Base-by-base conservation (phyloP, 257 asterid genomes). In the Fraxinus anomala region DNA sequence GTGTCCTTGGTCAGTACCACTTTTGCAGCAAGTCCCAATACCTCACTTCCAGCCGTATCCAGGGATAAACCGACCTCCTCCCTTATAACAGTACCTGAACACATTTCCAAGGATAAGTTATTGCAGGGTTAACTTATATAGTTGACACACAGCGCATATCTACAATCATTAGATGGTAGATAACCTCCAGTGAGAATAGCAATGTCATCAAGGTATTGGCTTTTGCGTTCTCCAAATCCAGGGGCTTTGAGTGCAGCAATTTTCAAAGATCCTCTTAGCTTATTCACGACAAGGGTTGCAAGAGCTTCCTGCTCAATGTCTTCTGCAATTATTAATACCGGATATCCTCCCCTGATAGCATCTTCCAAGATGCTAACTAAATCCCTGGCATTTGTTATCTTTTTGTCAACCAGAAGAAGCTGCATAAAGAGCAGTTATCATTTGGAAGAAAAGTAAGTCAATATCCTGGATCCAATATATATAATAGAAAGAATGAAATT, bases 231-330 rank as follows among this genome's bases (percentile, higher is more conserved):
- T 37, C 86, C 88, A 77, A 85, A 85, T 39, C 88, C 85, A 80
- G 84, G 86, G 31, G 88, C 86, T 74, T 85, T 80, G 34, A 85
- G 56, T 24, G 86, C 88, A 82, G 82, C 84, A 31, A 85, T 79
- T 72, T 85, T 82, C 30, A 82, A 49, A 21, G 86, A 36, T 17
- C 86, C 88, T 63, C 88, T 77, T 12, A 85, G 81, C 73, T 77
- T 85, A 79, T 82, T 85, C 37, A 85, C 84, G 30, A 85, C 88
- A 49, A 85, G 81, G 19, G 82, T 82, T 4, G 88, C 88, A 61
- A 85, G 82, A 76, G 88, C 88, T 82, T 82, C 87, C 79, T 84
- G 87, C 81, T 84, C 87, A 75, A 84, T 81, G 68, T 84, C 87
- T 81, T 84, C 87, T 23, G 87, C 87, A 40, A 84, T 75, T 81